A percentile compares a stretch with the other conserved stretches of the same genome.
Conservation (phyloP, 2,329 filamentous ascomycete genomes). For the Apiospora kogelbergensis region DNA sequence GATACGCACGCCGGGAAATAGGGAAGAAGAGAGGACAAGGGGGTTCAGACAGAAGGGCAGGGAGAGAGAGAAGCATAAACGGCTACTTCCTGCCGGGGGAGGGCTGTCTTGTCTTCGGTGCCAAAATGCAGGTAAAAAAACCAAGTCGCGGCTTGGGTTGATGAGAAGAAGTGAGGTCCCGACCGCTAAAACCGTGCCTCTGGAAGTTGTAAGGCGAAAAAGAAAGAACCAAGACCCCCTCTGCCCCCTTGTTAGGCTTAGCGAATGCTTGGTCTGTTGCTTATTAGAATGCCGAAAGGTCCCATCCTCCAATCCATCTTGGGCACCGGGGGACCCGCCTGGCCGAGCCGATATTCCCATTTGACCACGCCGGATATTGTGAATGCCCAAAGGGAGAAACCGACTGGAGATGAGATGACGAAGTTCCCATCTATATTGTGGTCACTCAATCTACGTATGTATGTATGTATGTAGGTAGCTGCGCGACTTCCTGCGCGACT, state of each 20-base stretch:
- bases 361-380: neutral
- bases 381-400: too few relatives aligned
- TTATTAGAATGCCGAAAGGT: neutral
- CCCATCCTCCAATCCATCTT: neutral
- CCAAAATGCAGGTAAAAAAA: neutral
- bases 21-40: neutral
- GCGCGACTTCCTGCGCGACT: too few relatives aligned
- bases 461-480: too few relatives aligned
- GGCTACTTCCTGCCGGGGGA: neutral
- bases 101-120: neutral
- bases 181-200: neutral
- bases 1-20: neutral
- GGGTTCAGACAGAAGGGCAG: neutral
- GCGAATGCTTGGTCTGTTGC: constrained; percentile 3
- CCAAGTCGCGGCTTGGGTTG: too few relatives aligned
- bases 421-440: too few relatives aligned
- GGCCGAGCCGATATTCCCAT: neutral
- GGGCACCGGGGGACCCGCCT: neutral
- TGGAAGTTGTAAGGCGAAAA: too few relatives aligned
- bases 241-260: neutral
- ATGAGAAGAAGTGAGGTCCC: neutral
- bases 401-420: too few relatives aligned
- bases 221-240: neutral
- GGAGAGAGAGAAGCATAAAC: neutral
- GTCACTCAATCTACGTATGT: too few relatives aligned